Evolutionary conservation across 2,329 filamentous ascomycete genomes (phyloP), one percentile per base, ranked within the genome.

Genomic region (Diaporthe citri): DNA sequence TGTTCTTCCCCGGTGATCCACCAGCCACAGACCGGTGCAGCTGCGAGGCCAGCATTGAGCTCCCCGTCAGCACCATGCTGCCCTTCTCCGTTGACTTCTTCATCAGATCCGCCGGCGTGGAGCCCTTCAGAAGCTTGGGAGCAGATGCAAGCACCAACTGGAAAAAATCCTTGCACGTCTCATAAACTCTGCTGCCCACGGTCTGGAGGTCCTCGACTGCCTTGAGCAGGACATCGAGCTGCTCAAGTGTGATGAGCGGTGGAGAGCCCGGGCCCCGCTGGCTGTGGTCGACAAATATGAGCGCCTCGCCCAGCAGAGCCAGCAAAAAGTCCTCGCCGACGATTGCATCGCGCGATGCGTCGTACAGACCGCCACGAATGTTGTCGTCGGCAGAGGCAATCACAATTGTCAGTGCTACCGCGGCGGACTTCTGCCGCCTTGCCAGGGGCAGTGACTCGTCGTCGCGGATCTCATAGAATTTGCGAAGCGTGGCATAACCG

Each of bases 401-500:
- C 75, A 97, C 93, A n/a, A 95, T 93, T 57, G 95, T 88, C 67
- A 98, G 87, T 1, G 95, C 93, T 57, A 90, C 88, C 0, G 93
- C 94, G 7, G 96, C 94, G 20, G 95, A 89, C 78, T 93, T 91
- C 72, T 91, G 90, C 78, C 92, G 93, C 28, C 93, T 87, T 17
- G 90, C 87, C 31, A 92, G 85, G 0, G 92, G 88, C 74, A 86
- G 85, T 34, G 82, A 71, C 9, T 73, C 75, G 56, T 78, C 77
- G 80, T 98, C 96, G 66, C 96, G 91, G n/a, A 96, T 89, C 77
- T 96, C 93, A 83, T 97, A 98, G 86, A 96, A 98, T 78, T 93
- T 93, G 48, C 96, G 93, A 28, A 98, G 87, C 0, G 95, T 97
- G 31, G 96, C 96, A 80, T 98, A 98, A 31, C 96, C 96, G 82